Evolutionary conservation across 2,329 filamentous ascomycete genomes (phyloP).

Genomic region (Calonectria pseudoreteaudii): DNA sequence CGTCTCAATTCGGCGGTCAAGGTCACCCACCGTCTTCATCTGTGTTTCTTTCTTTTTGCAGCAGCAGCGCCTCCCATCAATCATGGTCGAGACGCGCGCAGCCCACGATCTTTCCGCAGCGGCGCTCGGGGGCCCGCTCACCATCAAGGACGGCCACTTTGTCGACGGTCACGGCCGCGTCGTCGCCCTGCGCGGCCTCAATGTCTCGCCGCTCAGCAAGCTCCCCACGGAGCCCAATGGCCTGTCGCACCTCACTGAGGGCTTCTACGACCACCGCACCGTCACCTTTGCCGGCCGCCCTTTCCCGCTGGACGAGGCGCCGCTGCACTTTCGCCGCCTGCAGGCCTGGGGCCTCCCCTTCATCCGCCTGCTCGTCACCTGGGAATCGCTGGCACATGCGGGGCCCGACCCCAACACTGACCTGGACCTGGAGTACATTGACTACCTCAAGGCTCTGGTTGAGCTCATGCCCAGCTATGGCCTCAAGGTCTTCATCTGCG

Average conservation of each 20-base stretch:
- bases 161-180: constrained; percentile 51
- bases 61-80: constrained; percentile 16
- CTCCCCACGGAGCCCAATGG: constrained; percentile 51
- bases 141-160: constrained; percentile 46
- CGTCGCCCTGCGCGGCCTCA: constrained; percentile 55
- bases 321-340: constrained; percentile 52
- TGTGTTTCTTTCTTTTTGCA: too few relatives aligned
- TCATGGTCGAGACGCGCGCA: constrained; percentile 36
- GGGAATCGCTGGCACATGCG: constrained; percentile 53
- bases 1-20: neutral
- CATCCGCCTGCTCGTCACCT: constrained; percentile 55
- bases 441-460: constrained; percentile 50
- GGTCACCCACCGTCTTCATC: constrained; percentile 15
- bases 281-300: constrained; percentile 54
- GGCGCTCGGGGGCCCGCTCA: constrained; percentile 48
- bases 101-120: constrained; percentile 51
- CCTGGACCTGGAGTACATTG: constrained; percentile 53
- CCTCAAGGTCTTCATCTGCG: constrained; percentile 56
- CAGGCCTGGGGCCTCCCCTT: constrained; percentile 54
- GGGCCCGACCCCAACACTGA: constrained; percentile 48
- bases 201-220: constrained; percentile 56
- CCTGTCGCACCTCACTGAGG: constrained; percentile 53
- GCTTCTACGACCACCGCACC: constrained; percentile 54
- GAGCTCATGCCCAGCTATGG: constrained; percentile 53
- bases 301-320: constrained; percentile 52